A percentile compares a stretch with the other conserved stretches of the same genome.
Evolutionary conservation across 108 stramenopile genomes (phyloP).

Genomic region (Cyclotella distinguenda): DNA sequence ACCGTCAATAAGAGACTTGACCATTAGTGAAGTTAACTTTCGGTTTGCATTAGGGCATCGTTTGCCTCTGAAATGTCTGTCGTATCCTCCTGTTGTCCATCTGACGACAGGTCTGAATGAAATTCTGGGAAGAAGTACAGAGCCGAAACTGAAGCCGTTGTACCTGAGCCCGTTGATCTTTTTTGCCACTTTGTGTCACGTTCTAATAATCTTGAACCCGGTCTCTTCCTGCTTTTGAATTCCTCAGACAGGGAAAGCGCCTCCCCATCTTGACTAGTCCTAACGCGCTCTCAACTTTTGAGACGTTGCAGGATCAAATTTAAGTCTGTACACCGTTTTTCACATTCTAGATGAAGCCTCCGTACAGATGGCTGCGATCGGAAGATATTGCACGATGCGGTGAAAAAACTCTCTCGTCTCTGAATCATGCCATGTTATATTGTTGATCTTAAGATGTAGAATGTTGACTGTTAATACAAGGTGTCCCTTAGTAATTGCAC

Average conservation of each 20-base stretch:
- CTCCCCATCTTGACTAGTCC: not conserved
- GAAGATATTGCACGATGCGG: conserved; percentile 19
- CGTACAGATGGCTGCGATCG: conserved; percentile 27
- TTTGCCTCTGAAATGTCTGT: not conserved
- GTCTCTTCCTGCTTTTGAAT: not conserved
- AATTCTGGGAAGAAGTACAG: conserved; percentile 14
- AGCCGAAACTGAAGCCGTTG: not conserved
- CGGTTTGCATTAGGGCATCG: conserved; percentile 11
- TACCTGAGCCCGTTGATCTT: not conserved
- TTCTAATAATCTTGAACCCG: not conserved
- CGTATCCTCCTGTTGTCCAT: not conserved
- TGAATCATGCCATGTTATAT: conserved; percentile 15
- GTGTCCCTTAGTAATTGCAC: no score
- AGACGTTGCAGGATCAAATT: not conserved
- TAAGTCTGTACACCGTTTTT: conserved; percentile 16
- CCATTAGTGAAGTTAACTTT: conserved; percentile 28
- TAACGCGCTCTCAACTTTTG: not conserved
- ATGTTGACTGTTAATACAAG: no score
- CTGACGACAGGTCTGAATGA: not conserved
- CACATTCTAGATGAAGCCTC: conserved; percentile 11
- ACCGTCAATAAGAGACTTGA: conserved; percentile 18
- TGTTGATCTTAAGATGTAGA: no score
- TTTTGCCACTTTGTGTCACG: not conserved
- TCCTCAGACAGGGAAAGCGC: not conserved
- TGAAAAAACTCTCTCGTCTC: conserved; percentile 8